These are phyloP conservation scores for Huntiella moniliformis DNA, from an alignment of 2,329 filamentous ascomycete species.

Conservation along the genomic window DNA sequence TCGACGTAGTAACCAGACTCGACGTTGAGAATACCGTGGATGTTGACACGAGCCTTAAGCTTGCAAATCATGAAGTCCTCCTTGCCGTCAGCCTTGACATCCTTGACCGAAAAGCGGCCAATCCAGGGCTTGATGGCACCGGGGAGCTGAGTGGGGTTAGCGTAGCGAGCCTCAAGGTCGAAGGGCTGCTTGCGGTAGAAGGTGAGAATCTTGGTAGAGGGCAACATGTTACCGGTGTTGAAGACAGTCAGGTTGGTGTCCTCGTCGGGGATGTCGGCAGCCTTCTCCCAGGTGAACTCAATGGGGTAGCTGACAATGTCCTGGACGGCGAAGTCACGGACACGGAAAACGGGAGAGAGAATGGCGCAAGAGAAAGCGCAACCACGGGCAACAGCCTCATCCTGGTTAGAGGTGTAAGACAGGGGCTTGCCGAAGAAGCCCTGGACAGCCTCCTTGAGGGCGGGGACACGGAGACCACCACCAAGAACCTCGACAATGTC, in stretches of 20 bases:
- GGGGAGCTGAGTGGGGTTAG: slow-evolving; percentile 67
- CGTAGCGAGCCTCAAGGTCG: slow-evolving; percentile 86
- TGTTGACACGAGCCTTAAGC: slow-evolving; percentile 89
- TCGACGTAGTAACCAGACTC: slow-evolving; percentile 97
- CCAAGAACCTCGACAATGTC: slow-evolving; percentile 86
- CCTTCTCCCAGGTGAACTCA: slow-evolving; percentile 98
- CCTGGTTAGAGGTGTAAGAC: slow-evolving; percentile 94
- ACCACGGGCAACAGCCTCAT: slow-evolving; percentile 88
- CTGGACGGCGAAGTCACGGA: slow-evolving; percentile 93
- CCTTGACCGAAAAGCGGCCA: slow-evolving; percentile 93
- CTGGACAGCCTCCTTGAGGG: slow-evolving; percentile 78
- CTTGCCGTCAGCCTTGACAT: slow-evolving; percentile 79
- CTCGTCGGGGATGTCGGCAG: slow-evolving; percentile 92
- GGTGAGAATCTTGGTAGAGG: slow-evolving; percentile 95
- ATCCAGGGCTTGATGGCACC: slow-evolving; percentile 91
- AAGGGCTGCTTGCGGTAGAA: slow-evolving; percentile 98
- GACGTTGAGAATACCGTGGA: slow-evolving; percentile 89
- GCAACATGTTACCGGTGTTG: slow-evolving; percentile 90
- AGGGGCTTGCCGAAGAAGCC: slow-evolving; percentile 82
- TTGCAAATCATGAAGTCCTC: slow-evolving; percentile 99
- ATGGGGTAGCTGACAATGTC: slow-evolving; percentile 97
- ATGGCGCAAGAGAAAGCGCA: slow-evolving; percentile 97
- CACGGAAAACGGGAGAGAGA: slow-evolving; percentile 90
- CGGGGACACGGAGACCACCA: slow-evolving; percentile 81
- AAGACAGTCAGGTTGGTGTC: slow-evolving; percentile 95